A percentile compares a stretch with the other conserved stretches of the same genome.
Conservation (phyloP, 2,329 filamentous ascomycete genomes). For the Arthrobotrys pseudoclavata region DNA sequence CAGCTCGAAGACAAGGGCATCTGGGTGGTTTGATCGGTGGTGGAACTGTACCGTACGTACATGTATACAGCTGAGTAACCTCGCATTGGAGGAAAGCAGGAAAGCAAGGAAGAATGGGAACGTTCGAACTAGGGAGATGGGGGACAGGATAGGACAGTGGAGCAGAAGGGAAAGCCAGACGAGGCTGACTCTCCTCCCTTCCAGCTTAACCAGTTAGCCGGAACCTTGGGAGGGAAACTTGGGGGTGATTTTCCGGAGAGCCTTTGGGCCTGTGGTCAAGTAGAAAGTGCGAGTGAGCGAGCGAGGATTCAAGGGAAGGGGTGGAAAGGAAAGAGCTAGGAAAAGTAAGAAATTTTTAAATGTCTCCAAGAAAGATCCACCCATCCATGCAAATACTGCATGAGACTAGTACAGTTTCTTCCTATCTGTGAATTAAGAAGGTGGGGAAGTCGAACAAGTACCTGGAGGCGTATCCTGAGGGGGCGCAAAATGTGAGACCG, state of each 20-base stretch:
- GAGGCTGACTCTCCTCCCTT: conserved; percentile 37
- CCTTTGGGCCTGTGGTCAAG: conserved; percentile 26
- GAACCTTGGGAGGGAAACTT: conserved; percentile 16
- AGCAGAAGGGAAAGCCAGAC: conserved; percentile 37
- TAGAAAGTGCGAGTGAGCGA: conserved; percentile 47
- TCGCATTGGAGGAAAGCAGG: conserved; percentile 36
- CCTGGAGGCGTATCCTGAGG: conserved; percentile 45
- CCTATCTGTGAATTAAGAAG: conserved; percentile 60
- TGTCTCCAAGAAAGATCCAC: conserved; percentile 59
- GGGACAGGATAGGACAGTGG: conserved; percentile 39
- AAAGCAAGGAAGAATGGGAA: not conserved
- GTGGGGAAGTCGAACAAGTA: conserved; percentile 58
- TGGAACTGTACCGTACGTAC: conserved; percentile 14
- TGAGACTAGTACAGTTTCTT: conserved; percentile 60
- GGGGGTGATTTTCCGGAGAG: conserved; percentile 18
- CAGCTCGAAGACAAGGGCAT: conserved; percentile 17
- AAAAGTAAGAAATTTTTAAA: conserved; percentile 55
- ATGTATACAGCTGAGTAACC: conserved; percentile 24
- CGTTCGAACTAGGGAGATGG: not conserved
- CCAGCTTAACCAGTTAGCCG: conserved; percentile 30
- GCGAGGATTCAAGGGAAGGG: conserved; percentile 2
- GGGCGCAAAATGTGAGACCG: conserved; percentile 36
- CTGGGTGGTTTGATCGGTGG: conserved; percentile 31
- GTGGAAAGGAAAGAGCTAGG: conserved; percentile 37
- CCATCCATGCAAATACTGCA: conserved; percentile 59